These are phyloP conservation scores for Sphagnum magellanicum DNA, from an alignment of 228 moss, liverwort and hornwort genomes.

Conservation along the genomic window DNA sequence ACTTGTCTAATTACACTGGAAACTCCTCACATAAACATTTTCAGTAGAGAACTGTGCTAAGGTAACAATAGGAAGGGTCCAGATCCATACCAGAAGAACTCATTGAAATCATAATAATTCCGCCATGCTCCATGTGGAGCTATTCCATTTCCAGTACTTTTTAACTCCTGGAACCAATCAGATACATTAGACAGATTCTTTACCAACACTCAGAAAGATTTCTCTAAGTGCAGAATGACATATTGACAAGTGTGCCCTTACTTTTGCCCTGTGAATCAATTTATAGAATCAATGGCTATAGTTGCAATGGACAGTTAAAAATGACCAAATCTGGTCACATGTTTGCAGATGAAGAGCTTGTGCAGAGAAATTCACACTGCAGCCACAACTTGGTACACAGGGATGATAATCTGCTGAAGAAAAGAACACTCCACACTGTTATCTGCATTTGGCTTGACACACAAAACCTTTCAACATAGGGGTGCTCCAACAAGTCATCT, in stretches of 20 bases:
- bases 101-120: conserved; percentile 97
- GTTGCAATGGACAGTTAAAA: not conserved
- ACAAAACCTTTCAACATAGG: conserved; percentile 52
- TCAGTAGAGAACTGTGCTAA: not conserved
- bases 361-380: conserved; percentile 42
- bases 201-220: not conserved
- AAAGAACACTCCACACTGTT: conserved; percentile 56
- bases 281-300: not conserved
- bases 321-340: not conserved
- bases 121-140: conserved; percentile 90
- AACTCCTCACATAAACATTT: not conserved
- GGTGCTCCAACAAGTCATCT: conserved; percentile 46
- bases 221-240: not conserved
- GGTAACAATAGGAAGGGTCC: not conserved
- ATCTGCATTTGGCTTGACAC: conserved; percentile 33
- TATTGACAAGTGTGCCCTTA: not conserved
- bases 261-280: not conserved
- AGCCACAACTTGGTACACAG: conserved; percentile 66
- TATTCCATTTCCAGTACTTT: conserved; percentile 58
- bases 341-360: not conserved
- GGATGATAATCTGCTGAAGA: conserved; percentile 74
- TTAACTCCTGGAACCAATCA: conserved; percentile 58
- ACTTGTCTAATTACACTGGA: not conserved
- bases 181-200: not conserved
- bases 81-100: conserved; percentile 70